These are phyloP conservation scores for Fragaria nilgerrensis DNA, from an alignment of 306 rosid species.

Conservation along the genomic window DNA sequence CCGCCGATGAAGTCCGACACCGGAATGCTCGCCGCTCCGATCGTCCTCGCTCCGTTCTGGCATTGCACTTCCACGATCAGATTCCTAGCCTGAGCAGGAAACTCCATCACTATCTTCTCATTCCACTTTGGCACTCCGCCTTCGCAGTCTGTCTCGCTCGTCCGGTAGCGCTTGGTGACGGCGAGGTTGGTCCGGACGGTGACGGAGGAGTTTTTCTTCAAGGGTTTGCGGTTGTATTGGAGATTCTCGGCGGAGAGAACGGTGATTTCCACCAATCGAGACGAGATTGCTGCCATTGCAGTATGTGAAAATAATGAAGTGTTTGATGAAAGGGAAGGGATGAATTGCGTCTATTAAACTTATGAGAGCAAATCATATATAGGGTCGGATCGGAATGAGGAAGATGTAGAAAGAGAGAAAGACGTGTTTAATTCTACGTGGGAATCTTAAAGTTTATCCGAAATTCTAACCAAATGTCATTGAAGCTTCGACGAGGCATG, in stretches of 20 bases:
- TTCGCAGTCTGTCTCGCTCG: conserved; percentile 32
- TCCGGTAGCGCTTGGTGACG: neutral
- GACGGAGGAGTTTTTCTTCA: conserved; percentile 47
- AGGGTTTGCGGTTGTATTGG: conserved; percentile 24
- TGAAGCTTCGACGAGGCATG: too few relatives aligned
- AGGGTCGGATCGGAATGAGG: too few relatives aligned
- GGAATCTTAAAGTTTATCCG: too few relatives aligned
- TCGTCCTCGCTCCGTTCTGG: conserved; percentile 29
- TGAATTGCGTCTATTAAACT: too few relatives aligned
- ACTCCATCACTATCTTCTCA: conserved; percentile 41
- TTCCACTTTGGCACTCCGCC: conserved; percentile 64
- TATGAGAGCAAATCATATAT: too few relatives aligned
- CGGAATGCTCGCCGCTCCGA: conserved; percentile 55
- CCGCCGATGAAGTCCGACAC: conserved; percentile 52
- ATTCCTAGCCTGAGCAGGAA: conserved; percentile 42
- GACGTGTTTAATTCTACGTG: too few relatives aligned
- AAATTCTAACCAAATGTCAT: too few relatives aligned
- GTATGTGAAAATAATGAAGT: too few relatives aligned
- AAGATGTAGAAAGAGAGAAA: too few relatives aligned
- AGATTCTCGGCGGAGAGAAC: conserved; percentile 58
- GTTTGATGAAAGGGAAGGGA: too few relatives aligned
- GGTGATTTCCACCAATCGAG: conserved; percentile 35
- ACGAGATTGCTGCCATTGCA: too few relatives aligned
- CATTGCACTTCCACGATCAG: conserved; percentile 43
- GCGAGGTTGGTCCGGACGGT: conserved; percentile 30